phyloP scores from a whole-genome alignment of 345 rosid species.

The Salix caprea region DNA sequence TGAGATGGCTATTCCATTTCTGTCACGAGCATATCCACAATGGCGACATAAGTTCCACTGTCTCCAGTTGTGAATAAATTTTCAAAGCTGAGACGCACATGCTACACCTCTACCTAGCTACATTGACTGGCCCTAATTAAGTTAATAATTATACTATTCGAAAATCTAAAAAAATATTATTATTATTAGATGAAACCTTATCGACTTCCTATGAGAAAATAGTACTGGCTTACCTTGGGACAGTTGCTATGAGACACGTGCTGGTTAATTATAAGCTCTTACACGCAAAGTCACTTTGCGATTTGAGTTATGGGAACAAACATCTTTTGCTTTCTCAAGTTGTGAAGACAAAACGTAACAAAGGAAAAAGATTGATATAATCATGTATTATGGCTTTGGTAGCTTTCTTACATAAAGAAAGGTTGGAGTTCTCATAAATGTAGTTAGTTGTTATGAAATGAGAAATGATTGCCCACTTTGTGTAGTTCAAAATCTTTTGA shows the following conservation, averaged over 20 bases:
- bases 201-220: background rate
- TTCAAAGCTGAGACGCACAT: background rate
- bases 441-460: too few species aligned
- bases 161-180: background rate
- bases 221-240: background rate
- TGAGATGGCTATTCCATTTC: background rate
- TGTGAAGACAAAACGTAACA: too few species aligned
- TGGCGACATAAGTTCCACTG: background rate
- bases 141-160: background rate
- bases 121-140: background rate
- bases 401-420: too few species aligned
- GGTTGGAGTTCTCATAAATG: too few species aligned
- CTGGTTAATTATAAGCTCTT: background rate
- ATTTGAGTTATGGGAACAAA: background rate
- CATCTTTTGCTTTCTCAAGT: too few species aligned
- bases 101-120: background rate
- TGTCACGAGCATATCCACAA: background rate
- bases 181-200: background rate
- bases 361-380: too few species aligned
- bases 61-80: background rate
- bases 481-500: too few species aligned
- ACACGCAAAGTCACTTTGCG: background rate
- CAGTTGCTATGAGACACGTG: background rate
- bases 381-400: too few species aligned
- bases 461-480: too few species aligned